Evolutionary conservation across 78 protist species (phyloP).

Genomic region (Mastigamoeba balamuthi): DNA sequence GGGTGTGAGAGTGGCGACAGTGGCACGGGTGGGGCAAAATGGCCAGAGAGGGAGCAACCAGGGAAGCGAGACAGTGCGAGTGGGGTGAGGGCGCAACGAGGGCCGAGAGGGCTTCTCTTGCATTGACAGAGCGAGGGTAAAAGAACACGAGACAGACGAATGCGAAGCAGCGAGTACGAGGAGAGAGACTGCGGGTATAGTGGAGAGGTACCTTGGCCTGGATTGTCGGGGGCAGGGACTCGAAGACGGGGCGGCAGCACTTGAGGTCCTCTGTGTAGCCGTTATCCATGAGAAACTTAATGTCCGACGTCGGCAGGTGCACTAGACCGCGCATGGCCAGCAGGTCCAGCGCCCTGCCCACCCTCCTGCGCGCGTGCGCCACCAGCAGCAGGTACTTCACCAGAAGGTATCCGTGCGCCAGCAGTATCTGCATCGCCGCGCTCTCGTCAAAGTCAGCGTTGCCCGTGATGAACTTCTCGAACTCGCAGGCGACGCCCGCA

Average conservation of each 20-base stretch:
- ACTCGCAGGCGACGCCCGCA: conserved; percentile 22
- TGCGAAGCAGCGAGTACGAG: too few species aligned
- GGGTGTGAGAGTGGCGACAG: too few species aligned
- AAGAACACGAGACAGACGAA: too few species aligned
- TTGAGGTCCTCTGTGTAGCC: conserved; percentile 21
- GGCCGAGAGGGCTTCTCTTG: neutral
- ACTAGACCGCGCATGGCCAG: conserved; percentile 9
- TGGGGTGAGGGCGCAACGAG: neutral
- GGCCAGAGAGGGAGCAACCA: neutral
- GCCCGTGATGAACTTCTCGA: conserved; percentile 17
- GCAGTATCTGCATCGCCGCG: neutral
- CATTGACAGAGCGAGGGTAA: neutral
- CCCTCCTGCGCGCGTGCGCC: conserved; percentile 32
- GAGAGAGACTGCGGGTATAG: conserved; percentile 7
- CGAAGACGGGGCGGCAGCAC: conserved; percentile 31
- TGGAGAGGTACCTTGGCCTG: conserved; percentile 24
- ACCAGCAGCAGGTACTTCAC: conserved; percentile 37
- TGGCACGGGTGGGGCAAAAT: neutral
- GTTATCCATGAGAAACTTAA: conserved; percentile 14
- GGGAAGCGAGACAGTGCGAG: too few species aligned
- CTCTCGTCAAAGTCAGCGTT: conserved; percentile 27
- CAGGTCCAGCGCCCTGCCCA: conserved; percentile 7
- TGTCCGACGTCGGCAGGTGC: conserved; percentile 27
- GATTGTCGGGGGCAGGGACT: conserved; percentile 31
- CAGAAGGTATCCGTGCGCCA: conserved; percentile 6